phyloP scores from a whole-genome alignment of 1,284 basidiomycete genomes.

The Trametes hirsuta region DNA sequence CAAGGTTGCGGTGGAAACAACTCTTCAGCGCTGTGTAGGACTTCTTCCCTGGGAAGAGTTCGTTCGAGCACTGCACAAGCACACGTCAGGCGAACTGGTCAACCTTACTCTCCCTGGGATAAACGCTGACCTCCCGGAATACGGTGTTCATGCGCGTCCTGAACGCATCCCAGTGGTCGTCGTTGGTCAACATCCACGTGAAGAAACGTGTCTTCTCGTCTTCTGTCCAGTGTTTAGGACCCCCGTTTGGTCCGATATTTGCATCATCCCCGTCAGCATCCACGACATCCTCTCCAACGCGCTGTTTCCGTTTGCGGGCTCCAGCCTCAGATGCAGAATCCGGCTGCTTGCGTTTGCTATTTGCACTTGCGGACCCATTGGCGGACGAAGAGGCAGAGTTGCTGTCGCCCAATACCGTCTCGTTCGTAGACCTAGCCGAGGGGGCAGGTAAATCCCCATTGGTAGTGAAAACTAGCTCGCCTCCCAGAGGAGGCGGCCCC shows the following conservation, averaged over 20 bases:
- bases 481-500: constrained; percentile 13
- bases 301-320: constrained; percentile 22
- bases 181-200: constrained; percentile 74
- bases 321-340: constrained; percentile 14
- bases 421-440: not conserved
- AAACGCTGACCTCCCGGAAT: constrained; percentile 62
- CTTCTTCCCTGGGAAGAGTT: constrained; percentile 72
- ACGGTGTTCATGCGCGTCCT: constrained; percentile 78
- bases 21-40: constrained; percentile 80
- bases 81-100: not conserved
- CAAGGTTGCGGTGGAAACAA: constrained; percentile 80
- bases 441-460: not conserved
- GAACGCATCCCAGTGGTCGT: constrained; percentile 74
- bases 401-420: constrained; percentile 1
- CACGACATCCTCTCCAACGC: not conserved
- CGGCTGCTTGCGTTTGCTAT: constrained; percentile 25
- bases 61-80: constrained; percentile 57
- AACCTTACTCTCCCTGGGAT: too few species aligned
- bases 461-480: constrained; percentile 14
- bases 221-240: constrained; percentile 81
- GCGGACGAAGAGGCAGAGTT: constrained; percentile 9
- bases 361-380: constrained; percentile 1
- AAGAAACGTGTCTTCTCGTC: constrained; percentile 76
- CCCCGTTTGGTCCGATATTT: constrained; percentile 38
- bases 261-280: constrained; percentile 24